phyloP scores from a whole-genome alignment of 2,329 filamentous ascomycete species.

The Pseudopyricularia cyperi region DNA sequence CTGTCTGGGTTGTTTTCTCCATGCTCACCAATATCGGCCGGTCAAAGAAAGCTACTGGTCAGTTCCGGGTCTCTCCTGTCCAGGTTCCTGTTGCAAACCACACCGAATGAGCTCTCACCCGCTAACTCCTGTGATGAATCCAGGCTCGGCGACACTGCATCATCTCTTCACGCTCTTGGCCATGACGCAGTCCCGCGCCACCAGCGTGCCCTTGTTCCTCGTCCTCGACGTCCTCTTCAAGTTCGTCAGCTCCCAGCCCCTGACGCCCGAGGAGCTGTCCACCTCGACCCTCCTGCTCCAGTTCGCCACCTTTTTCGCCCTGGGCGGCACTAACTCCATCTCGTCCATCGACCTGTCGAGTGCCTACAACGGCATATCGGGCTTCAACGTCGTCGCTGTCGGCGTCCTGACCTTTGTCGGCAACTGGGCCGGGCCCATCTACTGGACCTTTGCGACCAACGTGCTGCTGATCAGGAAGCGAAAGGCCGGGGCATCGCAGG shows the following conservation, averaged over 20 bases:
- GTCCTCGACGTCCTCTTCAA: constrained; percentile 51
- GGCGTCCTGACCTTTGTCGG: constrained; percentile 72
- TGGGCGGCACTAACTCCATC: constrained; percentile 87
- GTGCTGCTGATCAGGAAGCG: constrained; percentile 37
- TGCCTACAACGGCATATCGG: constrained; percentile 82
- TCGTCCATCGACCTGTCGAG: constrained; percentile 90
- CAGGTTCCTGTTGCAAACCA: constrained; percentile 7
- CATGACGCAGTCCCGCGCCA: constrained; percentile 72
- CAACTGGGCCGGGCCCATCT: constrained; percentile 87
- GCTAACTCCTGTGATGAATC: background rate
- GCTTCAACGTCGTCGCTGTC: constrained; percentile 70
- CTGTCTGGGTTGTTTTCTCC: constrained; percentile 24
- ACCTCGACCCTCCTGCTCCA: constrained; percentile 65
- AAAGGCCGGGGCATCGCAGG: constrained; percentile 6
- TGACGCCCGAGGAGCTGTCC: constrained; percentile 46
- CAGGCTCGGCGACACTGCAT: constrained; percentile 39
- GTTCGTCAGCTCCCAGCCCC: constrained; percentile 30
- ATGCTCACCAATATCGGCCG: constrained; percentile 15
- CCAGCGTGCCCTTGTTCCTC: constrained; percentile 77
- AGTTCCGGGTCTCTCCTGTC: constrained; percentile 6
- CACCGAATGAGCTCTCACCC: background rate
- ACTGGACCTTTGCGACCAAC: constrained; percentile 62
- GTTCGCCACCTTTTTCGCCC: constrained; percentile 75
- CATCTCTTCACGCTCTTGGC: constrained; percentile 66
- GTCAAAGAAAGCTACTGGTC: constrained; percentile 14